Evolutionary conservation across 495 filamentous ascomycete species (phyloP), one percentile per base, ranked within the genome.

Genomic region (Xylaria flabelliformis): DNA sequence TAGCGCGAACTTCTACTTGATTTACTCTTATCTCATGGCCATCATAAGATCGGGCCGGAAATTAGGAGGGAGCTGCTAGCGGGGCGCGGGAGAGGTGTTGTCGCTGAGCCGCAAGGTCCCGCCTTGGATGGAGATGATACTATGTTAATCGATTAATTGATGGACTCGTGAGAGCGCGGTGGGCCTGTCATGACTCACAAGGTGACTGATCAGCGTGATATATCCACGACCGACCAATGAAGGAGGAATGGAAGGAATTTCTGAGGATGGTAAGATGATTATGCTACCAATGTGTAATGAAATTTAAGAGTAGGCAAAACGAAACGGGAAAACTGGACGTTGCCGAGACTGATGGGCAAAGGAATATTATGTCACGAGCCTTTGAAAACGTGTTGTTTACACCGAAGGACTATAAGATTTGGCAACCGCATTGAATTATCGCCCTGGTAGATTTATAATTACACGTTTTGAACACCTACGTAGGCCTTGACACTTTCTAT

Each of bases 31-130:
- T 90, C 90, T 39, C 90, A 94, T 70, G 95, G 95, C 9, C 96
- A 99, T 82, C 90, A 91, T 73, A 88, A 90, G 66, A 97, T 99
- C 77, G 93, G 93, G 4, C 93, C 96, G 0, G 96, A 98, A 77
- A 93, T 98, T 34, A 84, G 96, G 76, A 91, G 95, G 76, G 95
- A 99, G 82, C 80, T 99, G 73, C 80, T 98, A 48, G 94, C 93
- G 53, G 96, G 96, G 12, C 88, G 96, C 79, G 96, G 94, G 13
- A 87, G 97, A 74, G 96, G 96, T 32, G 89, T 95, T 8, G 80
- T 81, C 53, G 83, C 90, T 13, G 81, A 91, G 61, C 90, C 93
- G 59, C 74, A 79, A 4, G 84, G 79, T 46, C 80, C 76, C 24
- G 78, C 80, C 0, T 82, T 82, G 42, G 89, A 89, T 69, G 95